Base-by-base conservation (phyloP, 192 early-diverging fungal genomes). In the Glomus cerebriforme region DNA sequence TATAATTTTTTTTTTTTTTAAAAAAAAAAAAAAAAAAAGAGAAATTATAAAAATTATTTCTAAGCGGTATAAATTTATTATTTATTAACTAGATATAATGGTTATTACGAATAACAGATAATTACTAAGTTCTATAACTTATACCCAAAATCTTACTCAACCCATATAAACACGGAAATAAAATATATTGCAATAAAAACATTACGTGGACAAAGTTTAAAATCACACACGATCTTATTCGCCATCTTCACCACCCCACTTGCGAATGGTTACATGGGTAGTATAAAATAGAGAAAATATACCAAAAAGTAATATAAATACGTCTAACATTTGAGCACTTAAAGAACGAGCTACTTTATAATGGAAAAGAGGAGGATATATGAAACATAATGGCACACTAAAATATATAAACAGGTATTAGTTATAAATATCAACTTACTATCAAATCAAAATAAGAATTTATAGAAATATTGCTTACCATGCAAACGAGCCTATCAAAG, bases 361-460 rank as follows among this genome's bases (percentile, higher is more conserved):
- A 73, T 94, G 93, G 86, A 94, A 95, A 26, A 94, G 59, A 0
- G 92, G 86, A 3, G 94, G 93, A 81, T 92, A 94, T 27, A 94
- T 86, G 59, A 95, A 93, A 68, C 90, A 89, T 24, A 93, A 65
- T 81, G 92, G 90, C 83, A 93, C 83, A 84, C 92, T 77, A 82
- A 71, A 58, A 15, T 79, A 85, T 8, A 63, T 35, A 37, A 79
- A 72, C 54, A 59, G 4, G n/a, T n/a, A n/a, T 13, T 35, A 59
- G 22, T 59, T n/a, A 59, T 59, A n/a, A 39, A n/a, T 35, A 22
- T 32, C 17, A 31, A 29, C 13, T 15, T 7, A 29, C n/a, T 31
- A 15, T 6, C 13, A 31, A 31, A 54, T 37, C 27, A 43, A 1
- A 37, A 15, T 49, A 72, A 26, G 12, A 19, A 27, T 58, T n/a